Percentiles rank a stretch among this genome's conserved stretches.
These are phyloP conservation scores for Ogataea haglerorum DNA, from an alignment of 805 yeast species.

Conservation along the genomic window DNA sequence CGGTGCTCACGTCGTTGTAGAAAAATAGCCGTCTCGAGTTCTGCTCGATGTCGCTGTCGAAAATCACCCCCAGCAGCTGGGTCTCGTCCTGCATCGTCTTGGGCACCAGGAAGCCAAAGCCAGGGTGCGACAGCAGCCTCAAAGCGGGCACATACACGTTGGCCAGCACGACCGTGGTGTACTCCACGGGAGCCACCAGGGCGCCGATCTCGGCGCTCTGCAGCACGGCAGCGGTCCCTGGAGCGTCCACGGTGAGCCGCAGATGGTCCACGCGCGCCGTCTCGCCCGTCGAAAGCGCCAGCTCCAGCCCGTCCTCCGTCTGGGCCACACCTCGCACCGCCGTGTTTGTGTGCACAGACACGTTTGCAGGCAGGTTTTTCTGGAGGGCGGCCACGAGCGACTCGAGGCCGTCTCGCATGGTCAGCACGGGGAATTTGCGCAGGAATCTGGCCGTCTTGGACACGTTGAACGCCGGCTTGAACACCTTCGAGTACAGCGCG, in stretches of 20 bases:
- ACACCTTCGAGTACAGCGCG: conserved; percentile 35
- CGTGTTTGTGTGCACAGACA: conserved; percentile 35
- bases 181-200: conserved; percentile 29
- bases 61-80: conserved; percentile 77
- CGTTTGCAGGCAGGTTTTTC: conserved; percentile 40
- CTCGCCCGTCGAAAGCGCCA: conserved; percentile 1
- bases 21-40: conserved; percentile 35
- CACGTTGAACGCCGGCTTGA: conserved; percentile 42
- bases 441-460: conserved; percentile 35
- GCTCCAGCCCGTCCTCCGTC: conserved; percentile 17
- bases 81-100: conserved; percentile 40
- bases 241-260: conserved; percentile 54
- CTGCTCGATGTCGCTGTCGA: conserved; percentile 80
- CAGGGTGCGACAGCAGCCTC: conserved; percentile 42
- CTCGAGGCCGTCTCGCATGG: conserved; percentile 53
- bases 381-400: conserved; percentile 45
- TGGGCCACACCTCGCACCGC: conserved; percentile 20
- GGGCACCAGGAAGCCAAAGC: conserved; percentile 92
- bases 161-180: conserved; percentile 56
- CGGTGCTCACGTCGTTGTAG: conserved; percentile 17
- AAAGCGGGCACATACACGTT: conserved; percentile 58
- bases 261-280: conserved; percentile 42
- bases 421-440: conserved; percentile 59
- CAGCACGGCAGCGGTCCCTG: conserved; percentile 36
- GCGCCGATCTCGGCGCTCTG: conserved; percentile 10